Percentiles rank a stretch among this genome's conserved stretches.
phyloP scores from a whole-genome alignment of 768 basidiomycete species.

The Polyporus arcularius region DNA sequence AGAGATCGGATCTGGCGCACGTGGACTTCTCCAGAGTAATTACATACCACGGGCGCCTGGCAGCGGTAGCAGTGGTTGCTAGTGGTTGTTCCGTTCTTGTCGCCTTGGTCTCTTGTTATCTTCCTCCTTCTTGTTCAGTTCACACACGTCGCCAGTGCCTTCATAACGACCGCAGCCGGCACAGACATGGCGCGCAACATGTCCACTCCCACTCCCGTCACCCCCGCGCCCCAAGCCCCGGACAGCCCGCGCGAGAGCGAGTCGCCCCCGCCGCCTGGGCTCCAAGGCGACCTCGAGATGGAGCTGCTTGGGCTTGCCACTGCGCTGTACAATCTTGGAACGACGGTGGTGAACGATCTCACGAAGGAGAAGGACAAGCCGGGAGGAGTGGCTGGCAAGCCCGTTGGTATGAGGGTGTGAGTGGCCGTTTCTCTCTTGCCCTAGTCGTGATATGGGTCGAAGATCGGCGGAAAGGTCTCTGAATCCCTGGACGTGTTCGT shows the following conservation, averaged over 20 bases:
- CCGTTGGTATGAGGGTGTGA: slow-evolving; percentile 77
- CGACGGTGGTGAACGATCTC: slow-evolving; percentile 80
- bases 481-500: no score
- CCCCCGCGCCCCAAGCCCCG: slow-evolving; percentile 37
- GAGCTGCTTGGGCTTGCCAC: slow-evolving; percentile 78
- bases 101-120: neutral
- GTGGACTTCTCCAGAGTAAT: neutral
- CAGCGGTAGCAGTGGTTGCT: neutral
- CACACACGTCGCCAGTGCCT: neutral
- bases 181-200: slow-evolving; percentile 19
- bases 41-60: neutral
- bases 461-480: no score
- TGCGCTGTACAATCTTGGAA: slow-evolving; percentile 77
- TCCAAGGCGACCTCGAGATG: slow-evolving; percentile 74
- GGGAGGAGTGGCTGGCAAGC: slow-evolving; percentile 58
- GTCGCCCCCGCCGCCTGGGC: slow-evolving; percentile 67
- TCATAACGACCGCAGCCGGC: slow-evolving; percentile 2
- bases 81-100: neutral
- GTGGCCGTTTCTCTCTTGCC: slow-evolving; percentile 22
- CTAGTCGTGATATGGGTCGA: neutral
- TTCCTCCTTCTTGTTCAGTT: neutral
- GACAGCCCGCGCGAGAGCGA: slow-evolving; percentile 73
- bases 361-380: slow-evolving; percentile 78
- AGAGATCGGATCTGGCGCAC: no score
- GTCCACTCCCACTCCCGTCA: slow-evolving; percentile 13